Percentiles rank a stretch among this genome's conserved stretches.
Evolutionary conservation across 2,329 filamentous ascomycete genomes (phyloP).

Genomic region (Corinectria fuckeliana): DNA sequence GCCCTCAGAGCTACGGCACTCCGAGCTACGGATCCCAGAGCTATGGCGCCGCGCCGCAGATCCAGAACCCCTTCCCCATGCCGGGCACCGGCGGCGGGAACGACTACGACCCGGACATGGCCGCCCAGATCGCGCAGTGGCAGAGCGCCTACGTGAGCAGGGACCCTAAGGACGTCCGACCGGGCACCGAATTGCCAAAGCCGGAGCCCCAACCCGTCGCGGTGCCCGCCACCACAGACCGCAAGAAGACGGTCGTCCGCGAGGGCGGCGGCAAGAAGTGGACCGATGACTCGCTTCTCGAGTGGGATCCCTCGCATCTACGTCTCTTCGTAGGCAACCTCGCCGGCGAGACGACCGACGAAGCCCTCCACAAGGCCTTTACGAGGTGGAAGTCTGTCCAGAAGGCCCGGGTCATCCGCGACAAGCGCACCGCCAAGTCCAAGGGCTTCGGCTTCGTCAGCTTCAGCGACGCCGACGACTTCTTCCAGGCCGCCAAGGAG

Average conservation of each 20-base stretch:
- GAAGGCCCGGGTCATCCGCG: conserved; percentile 91
- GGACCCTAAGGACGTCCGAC: conserved; percentile 54
- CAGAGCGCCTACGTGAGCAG: conserved; percentile 83
- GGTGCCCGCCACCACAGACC: conserved; percentile 55
- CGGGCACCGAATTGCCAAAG: conserved; percentile 44
- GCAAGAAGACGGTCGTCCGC: conserved; percentile 86
- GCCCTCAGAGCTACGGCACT: conserved; percentile 34
- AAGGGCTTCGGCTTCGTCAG: conserved; percentile 97
- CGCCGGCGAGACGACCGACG: conserved; percentile 96
- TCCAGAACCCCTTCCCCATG: conserved; percentile 80
- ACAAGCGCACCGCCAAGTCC: conserved; percentile 95
- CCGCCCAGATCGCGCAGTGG: conserved; percentile 93
- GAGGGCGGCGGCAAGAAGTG: conserved; percentile 91
- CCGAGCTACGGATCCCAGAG: conserved; percentile 40
- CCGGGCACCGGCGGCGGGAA: conserved; percentile 53
- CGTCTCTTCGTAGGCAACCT: conserved; percentile 96
- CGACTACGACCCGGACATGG: conserved; percentile 77
- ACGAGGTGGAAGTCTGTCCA: conserved; percentile 85
- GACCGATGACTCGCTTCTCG: conserved; percentile 86
- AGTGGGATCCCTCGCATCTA: conserved; percentile 95
- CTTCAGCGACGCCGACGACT: conserved; percentile 94
- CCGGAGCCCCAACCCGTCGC: conserved; percentile 51
- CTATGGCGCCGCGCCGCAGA: conserved; percentile 64
- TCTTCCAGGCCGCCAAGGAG: conserved; percentile 94
- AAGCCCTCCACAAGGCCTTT: conserved; percentile 93